Conservation (phyloP, 257 asterid species). For the Fraxinus pennsylvanica region DNA sequence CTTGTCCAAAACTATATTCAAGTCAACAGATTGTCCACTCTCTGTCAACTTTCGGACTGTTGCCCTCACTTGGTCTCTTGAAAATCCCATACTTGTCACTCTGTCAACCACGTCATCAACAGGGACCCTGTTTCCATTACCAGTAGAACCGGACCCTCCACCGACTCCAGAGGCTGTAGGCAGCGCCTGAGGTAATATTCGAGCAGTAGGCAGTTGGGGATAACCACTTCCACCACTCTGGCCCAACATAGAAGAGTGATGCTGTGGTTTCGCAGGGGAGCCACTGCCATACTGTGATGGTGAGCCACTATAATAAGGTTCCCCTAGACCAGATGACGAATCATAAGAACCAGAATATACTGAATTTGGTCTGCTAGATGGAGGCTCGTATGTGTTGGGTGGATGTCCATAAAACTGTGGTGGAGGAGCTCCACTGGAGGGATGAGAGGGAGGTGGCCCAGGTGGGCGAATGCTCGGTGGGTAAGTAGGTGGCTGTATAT, state of each 20-base stretch:
- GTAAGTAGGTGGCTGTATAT: constrained; percentile 57
- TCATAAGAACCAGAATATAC: constrained; percentile 67
- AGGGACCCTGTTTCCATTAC: constrained; percentile 73
- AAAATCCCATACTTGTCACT: constrained; percentile 89
- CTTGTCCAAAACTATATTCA: constrained; percentile 89
- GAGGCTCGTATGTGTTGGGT: constrained; percentile 64
- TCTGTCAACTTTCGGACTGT: constrained; percentile 83
- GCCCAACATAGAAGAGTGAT: constrained; percentile 41
- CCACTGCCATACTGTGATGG: constrained; percentile 60
- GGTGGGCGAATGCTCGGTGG: constrained; percentile 47
- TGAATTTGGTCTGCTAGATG: constrained; percentile 59
- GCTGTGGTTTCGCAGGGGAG: constrained; percentile 59
- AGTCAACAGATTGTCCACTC: constrained; percentile 87
- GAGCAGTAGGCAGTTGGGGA: constrained; percentile 90
- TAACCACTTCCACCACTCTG: constrained; percentile 69
- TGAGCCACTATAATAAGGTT: constrained; percentile 61
- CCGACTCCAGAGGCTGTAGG: constrained; percentile 81
- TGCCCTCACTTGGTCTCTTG: constrained; percentile 88
- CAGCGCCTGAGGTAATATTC: constrained; percentile 78
- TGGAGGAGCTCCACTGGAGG: constrained; percentile 29
- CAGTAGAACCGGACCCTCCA: constrained; percentile 50
- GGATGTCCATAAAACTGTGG: constrained; percentile 64
- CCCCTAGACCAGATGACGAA: constrained; percentile 55
- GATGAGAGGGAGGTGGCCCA: constrained; percentile 44
- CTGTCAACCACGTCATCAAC: constrained; percentile 91